Percentiles rank a stretch among this genome's conserved stretches.
Evolutionary conservation across 2,329 filamentous ascomycete genomes (phyloP).

Genomic region (Hortaea werneckii): DNA sequence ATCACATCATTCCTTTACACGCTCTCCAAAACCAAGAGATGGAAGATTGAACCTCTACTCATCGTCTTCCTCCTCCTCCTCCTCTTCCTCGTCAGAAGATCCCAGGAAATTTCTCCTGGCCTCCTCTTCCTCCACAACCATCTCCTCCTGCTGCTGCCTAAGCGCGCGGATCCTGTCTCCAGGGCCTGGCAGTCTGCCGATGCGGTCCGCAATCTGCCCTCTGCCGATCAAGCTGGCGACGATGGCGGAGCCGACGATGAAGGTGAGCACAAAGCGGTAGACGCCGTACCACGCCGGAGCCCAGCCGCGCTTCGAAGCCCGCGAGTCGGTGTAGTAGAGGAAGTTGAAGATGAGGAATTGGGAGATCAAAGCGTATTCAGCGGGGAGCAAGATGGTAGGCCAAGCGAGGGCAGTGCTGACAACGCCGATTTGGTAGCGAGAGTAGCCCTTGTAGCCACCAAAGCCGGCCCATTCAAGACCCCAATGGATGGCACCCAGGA

Average conservation of each 20-base stretch:
- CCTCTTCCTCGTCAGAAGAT: constrained; percentile 20
- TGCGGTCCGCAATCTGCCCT: constrained; percentile 58
- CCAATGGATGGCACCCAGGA: constrained; percentile 90
- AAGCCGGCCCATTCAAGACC: constrained; percentile 74
- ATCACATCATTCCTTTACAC: too few species aligned
- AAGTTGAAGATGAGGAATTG: constrained; percentile 80
- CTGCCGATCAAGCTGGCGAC: constrained; percentile 72
- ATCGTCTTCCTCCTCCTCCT: constrained; percentile 15
- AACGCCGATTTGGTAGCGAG: constrained; percentile 75
- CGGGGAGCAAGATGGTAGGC: constrained; percentile 76
- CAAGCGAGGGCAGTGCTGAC: constrained; percentile 71
- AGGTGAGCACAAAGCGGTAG: constrained; percentile 87
- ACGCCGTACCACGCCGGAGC: constrained; percentile 75
- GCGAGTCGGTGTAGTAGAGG: constrained; percentile 75
- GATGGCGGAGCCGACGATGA: constrained; percentile 75
- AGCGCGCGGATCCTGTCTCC: constrained; percentile 42
- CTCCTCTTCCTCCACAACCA: constrained; percentile 23
- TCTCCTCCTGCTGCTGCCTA: constrained; percentile 25
- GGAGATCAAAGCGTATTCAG: constrained; percentile 73
- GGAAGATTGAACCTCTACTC: not conserved
- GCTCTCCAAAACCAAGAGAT: too few species aligned
- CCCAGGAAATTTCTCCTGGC: constrained; percentile 20
- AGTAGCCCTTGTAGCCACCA: constrained; percentile 57
- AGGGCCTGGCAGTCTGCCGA: constrained; percentile 36
- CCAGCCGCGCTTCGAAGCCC: constrained; percentile 64